Evolutionary conservation across 2,329 filamentous ascomycete species (phyloP), one percentile per base, ranked within the genome.

Genomic region (Pleoardoris graminearum): DNA sequence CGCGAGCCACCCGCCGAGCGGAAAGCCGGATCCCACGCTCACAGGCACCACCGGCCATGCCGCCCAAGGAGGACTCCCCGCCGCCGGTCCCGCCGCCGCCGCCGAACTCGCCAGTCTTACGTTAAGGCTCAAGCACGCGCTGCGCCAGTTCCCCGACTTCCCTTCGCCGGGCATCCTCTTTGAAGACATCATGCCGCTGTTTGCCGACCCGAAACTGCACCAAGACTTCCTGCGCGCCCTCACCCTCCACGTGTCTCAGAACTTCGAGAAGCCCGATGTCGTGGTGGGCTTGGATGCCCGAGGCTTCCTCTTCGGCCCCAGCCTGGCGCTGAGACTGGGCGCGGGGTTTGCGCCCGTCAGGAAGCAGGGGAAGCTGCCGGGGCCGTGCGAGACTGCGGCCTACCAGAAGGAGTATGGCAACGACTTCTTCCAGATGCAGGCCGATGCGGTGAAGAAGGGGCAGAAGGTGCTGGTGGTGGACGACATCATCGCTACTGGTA

Each of bases 401-500:
- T 99, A 91, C 75, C 80, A 91, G 76, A 99, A 99, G 82, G 94
- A 99, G 77, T 99, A 99, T 71, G 94, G 94, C 59, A 83, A 86
- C 76, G 94, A 99, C 75, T 87, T 87, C 72, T 97, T 99, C 80
- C 90, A 97, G 82, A 95, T 99, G 80, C 94, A 99, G 80, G 80
- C 83, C 62, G 91, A 89, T 75, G 87, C 88, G 38, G 87, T 99
- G 68, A 87, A 89, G 77, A 82, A 85, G 46, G 92, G 92, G 30
- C 90, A 96, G 79, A 92, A 88, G 75, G 93, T 96, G 52, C 79
- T 99, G 57, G 83, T 99, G 61, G 91, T 99, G 27, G 94, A 99
- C 75, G 94, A 99, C 74, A 96, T 99, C 70, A 97, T 99, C 78
- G 94, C 94, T 51, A 99, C 94, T 60, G 93, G 93, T 96, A 81